Percentiles rank a stretch among this genome's conserved stretches.
phyloP scores from a whole-genome alignment of 164 flowering plant genomes.

The Taxillus chinensis region DNA sequence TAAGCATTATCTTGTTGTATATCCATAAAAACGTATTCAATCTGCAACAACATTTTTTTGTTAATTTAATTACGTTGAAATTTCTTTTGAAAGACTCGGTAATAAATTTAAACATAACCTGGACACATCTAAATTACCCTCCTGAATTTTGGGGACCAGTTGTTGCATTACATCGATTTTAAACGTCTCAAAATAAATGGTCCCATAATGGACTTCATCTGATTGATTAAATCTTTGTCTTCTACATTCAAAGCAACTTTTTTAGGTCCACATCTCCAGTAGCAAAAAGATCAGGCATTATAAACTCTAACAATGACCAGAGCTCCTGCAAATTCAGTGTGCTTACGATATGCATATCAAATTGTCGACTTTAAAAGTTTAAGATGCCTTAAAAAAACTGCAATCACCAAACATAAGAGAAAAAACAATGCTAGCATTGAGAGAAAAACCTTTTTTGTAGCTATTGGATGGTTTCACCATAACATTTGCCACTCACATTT shows the following conservation, averaged over 20 bases:
- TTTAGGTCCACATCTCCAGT: conserved; percentile 87
- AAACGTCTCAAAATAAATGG: conserved; percentile 93
- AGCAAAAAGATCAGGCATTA: conserved; percentile 92
- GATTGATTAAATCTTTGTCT: conserved; percentile 60
- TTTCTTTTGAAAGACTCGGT: too few species aligned
- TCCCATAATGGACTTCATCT: conserved; percentile 88
- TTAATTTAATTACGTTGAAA: not conserved
- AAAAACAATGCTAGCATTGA: not conserved
- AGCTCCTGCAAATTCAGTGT: conserved; percentile 52
- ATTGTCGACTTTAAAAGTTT: not conserved
- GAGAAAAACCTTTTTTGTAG: too few species aligned
- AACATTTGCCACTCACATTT: too few species aligned
- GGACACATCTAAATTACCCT: conserved; percentile 27
- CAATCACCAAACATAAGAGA: not conserved
- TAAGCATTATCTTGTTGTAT: conserved; percentile 67
- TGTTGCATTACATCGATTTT: conserved; percentile 99
- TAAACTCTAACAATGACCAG: conserved; percentile 95
- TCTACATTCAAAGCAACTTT: conserved; percentile 68
- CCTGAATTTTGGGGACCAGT: conserved; percentile 75
- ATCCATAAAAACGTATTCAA: conserved; percentile 69
- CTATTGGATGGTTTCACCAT: too few species aligned
- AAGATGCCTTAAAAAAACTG: not conserved
- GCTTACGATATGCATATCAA: not conserved
- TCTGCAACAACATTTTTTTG: conserved; percentile 32
- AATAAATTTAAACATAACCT: too few species aligned